Evolutionary conservation across 2,329 filamentous ascomycete genomes (phyloP).

Genomic region (Alternaria sp.): DNA sequence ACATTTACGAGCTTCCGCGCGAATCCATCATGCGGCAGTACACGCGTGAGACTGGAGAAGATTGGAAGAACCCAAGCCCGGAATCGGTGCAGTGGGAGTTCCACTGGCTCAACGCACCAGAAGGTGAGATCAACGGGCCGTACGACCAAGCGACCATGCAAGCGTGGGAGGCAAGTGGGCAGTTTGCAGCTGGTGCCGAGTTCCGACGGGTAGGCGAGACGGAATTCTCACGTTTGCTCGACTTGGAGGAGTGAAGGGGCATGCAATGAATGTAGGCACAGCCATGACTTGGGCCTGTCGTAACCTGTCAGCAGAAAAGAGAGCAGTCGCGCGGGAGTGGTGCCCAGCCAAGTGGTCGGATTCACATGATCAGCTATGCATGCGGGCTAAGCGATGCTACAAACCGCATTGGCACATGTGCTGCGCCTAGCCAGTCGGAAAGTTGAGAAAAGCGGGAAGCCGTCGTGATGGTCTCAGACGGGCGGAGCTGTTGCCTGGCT

Average conservation of each 20-base stretch:
- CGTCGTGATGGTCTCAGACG: slow-evolving; percentile 31
- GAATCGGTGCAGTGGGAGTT: slow-evolving; percentile 78
- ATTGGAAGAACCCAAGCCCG: slow-evolving; percentile 71
- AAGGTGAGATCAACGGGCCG: slow-evolving; percentile 82
- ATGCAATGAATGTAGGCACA: slow-evolving; percentile 8
- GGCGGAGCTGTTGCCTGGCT: slow-evolving; percentile 21
- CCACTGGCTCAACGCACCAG: slow-evolving; percentile 87
- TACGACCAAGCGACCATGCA: slow-evolving; percentile 87
- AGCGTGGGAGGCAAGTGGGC: slow-evolving; percentile 89
- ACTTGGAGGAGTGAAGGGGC: slow-evolving; percentile 44
- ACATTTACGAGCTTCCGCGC: slow-evolving; percentile 91
- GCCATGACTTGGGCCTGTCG: neutral
- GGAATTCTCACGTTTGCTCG: slow-evolving; percentile 56
- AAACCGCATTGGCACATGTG: slow-evolving; percentile 24
- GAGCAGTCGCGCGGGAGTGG: neutral
- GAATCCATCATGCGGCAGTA: slow-evolving; percentile 86
- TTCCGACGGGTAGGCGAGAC: slow-evolving; percentile 55
- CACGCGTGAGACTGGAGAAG: slow-evolving; percentile 82
- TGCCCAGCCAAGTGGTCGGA: slow-evolving; percentile 10
- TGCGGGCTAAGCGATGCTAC: slow-evolving; percentile 44
- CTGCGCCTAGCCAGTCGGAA: slow-evolving; percentile 43
- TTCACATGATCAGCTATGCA: slow-evolving; percentile 42
- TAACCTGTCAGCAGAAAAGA: slow-evolving; percentile 4
- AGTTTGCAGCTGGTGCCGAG: slow-evolving; percentile 87
- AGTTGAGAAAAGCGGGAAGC: slow-evolving; percentile 32